Percentiles rank a stretch among this genome's conserved stretches.
phyloP scores from a whole-genome alignment of 2,329 filamentous ascomycete species.

The Cytospora leucostoma region DNA sequence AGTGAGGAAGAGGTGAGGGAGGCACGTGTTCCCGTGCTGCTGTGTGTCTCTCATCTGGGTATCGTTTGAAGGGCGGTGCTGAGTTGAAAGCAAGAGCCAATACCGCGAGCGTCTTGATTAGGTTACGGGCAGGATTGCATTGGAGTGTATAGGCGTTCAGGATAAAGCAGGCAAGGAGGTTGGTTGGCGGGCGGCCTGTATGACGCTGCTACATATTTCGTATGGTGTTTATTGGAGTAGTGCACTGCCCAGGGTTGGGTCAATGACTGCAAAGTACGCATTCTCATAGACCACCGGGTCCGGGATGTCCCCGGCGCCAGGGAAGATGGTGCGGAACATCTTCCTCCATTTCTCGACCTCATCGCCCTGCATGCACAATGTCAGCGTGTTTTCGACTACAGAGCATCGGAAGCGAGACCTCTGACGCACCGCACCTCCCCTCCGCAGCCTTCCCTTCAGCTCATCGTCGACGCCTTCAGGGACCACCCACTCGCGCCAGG shows the following conservation, averaged over 20 bases:
- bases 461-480: constrained; percentile 49
- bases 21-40: background rate
- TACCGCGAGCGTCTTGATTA: no score
- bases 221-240: background rate
- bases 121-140: background rate
- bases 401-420: constrained; percentile 17
- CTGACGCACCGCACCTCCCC: constrained; percentile 28
- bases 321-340: constrained; percentile 24
- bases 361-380: constrained; percentile 13
- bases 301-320: constrained; percentile 9
- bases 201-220: background rate
- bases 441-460: constrained; percentile 32
- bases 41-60: background rate
- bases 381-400: constrained; percentile 13
- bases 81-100: no score
- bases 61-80: constrained; percentile 7
- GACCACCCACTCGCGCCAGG: constrained; percentile 47
- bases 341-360: constrained; percentile 22
- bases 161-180: background rate
- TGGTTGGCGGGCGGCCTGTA: background rate
- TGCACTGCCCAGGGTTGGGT: constrained; percentile 11
- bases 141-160: background rate
- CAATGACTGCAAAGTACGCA: constrained; percentile 18
- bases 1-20: constrained; percentile 27
- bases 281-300: constrained; percentile 10